Base-by-base conservation (phyloP, 805 yeast genomes). In the Candida alai region DNA sequence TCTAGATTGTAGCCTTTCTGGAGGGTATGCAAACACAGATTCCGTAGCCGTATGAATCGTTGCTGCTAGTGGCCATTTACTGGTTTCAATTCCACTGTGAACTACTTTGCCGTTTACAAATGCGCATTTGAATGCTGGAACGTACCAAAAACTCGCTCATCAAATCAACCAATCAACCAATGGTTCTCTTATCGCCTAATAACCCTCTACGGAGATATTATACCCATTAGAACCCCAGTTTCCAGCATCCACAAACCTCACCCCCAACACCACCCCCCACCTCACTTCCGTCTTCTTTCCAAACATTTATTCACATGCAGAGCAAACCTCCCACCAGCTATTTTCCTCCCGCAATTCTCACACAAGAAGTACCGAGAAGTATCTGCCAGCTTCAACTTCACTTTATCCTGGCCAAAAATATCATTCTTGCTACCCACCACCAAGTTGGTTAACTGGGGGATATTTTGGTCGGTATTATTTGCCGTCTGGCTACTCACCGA, bases 251-350 rank as follows among this genome's bases (percentile, higher is more conserved):
- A 21, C 24, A 21, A 21, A n/a, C 24, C 24, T 21, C 24, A 21
- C 9, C n/a, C n/a, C 24, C n/a, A 21, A 21, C 24, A 21, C 9
- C 24, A 21, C 24, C 24, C n/a, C 16, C n/a, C 14, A n/a, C 14
- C 20, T 34, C 40, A 53, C 33, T 44, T 45, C 22, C 59, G 65
- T 38, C 84, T 72, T 9, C 96, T 84, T 28, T 86, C 85, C 16
- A 88, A 58, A 54, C 98, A 90, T 48, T 95, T 78, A 53, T 88
- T 94, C 19, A 90, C 70, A 59, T 90, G 98, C 26, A 85, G 88
- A 2, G 97, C 97, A 68, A 86, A 89, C 39, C 98, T 66, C 24
- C 85, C 82, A 1, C 95, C 96, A 1, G 96, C 90, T 6, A 90
- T 82, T 49, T 81, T 86, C 37, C 98, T 68, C 13, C 76, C 79